phyloP scores from a whole-genome alignment of 2,329 filamentous ascomycete species.

The Venturia effusa region DNA sequence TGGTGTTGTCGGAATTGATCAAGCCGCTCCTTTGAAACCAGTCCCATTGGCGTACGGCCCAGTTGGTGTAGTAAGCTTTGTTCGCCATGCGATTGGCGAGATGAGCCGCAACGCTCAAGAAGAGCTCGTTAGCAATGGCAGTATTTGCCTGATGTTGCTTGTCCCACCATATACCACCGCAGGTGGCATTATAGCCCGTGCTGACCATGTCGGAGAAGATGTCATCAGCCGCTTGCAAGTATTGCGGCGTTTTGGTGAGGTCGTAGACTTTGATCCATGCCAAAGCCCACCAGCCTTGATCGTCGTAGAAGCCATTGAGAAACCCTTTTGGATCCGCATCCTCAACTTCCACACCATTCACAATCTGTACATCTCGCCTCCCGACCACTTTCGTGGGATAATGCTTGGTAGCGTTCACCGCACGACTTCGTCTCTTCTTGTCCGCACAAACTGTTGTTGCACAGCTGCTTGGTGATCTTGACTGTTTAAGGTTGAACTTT shows the following conservation, averaged over 20 bases:
- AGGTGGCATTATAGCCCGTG: slow-evolving; percentile 31
- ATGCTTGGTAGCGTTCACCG: not conserved
- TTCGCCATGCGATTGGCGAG: slow-evolving; percentile 40
- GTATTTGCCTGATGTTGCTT: slow-evolving; percentile 35
- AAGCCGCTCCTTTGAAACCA: slow-evolving; percentile 42
- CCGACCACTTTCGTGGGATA: not conserved
- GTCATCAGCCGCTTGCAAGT: slow-evolving; percentile 35
- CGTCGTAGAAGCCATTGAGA: slow-evolving; percentile 39
- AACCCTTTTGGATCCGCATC: slow-evolving; percentile 18
- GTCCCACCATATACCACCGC: slow-evolving; percentile 40
- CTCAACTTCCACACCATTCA: slow-evolving; percentile 19
- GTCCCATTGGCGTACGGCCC: slow-evolving; percentile 37
- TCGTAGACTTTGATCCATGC: slow-evolving; percentile 47
- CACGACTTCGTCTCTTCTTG: not conserved
- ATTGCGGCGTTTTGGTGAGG: slow-evolving; percentile 32
- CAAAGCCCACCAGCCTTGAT: slow-evolving; percentile 41
- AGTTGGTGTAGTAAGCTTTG: slow-evolving; percentile 30
- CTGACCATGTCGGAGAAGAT: slow-evolving; percentile 39
- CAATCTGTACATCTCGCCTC: slow-evolving; percentile 10
- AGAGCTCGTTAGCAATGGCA: slow-evolving; percentile 48
- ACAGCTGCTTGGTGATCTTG: not conserved
- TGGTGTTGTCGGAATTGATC: slow-evolving; percentile 35
- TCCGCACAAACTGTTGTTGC: slow-evolving; percentile 1
- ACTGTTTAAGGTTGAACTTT: slow-evolving; percentile 9
- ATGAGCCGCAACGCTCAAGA: slow-evolving; percentile 43